A percentile compares a stretch with the other conserved stretches of the same genome.
Evolutionary conservation across 2,329 filamentous ascomycete species (phyloP).

Genomic region (Ophiocordyceps sinensis): DNA sequence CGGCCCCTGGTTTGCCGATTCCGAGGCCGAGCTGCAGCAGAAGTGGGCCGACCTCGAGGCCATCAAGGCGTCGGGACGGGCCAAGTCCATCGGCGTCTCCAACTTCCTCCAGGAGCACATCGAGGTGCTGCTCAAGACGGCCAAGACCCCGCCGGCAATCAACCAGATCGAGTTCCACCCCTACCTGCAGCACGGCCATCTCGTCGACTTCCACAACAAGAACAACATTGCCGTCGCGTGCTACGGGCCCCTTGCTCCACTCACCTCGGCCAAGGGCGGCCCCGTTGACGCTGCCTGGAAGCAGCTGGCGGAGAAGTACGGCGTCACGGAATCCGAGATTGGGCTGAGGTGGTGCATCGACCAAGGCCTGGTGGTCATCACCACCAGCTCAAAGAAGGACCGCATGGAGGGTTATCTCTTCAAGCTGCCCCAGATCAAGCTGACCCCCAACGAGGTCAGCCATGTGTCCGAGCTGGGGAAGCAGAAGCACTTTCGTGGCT

Average conservation of each 20-base stretch:
- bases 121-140: slow-evolving; percentile 40
- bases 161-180: slow-evolving; percentile 79
- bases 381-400: slow-evolving; percentile 44
- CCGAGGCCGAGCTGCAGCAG: slow-evolving; percentile 37
- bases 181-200: slow-evolving; percentile 50
- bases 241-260: slow-evolving; percentile 40
- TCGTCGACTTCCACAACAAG: slow-evolving; percentile 42
- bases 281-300: slow-evolving; percentile 38
- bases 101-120: slow-evolving; percentile 51
- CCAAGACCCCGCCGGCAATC: slow-evolving; percentile 48
- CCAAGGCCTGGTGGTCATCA: slow-evolving; percentile 42
- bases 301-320: slow-evolving; percentile 41
- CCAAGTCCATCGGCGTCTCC: slow-evolving; percentile 60
- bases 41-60: slow-evolving; percentile 48
- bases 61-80: slow-evolving; percentile 51
- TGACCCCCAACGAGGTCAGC: slow-evolving; percentile 43
- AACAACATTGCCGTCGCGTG: slow-evolving; percentile 41
- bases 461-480: slow-evolving; percentile 40
- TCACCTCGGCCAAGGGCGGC: slow-evolving; percentile 31
- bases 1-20: slow-evolving; percentile 36
- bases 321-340: slow-evolving; percentile 38
- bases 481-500: slow-evolving; percentile 46
- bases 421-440: slow-evolving; percentile 38
- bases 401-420: slow-evolving; percentile 40
- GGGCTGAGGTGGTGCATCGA: slow-evolving; percentile 47